phyloP scores from a whole-genome alignment of 2,329 filamentous ascomycete species.

The Rhytidhysteron rufulum region DNA sequence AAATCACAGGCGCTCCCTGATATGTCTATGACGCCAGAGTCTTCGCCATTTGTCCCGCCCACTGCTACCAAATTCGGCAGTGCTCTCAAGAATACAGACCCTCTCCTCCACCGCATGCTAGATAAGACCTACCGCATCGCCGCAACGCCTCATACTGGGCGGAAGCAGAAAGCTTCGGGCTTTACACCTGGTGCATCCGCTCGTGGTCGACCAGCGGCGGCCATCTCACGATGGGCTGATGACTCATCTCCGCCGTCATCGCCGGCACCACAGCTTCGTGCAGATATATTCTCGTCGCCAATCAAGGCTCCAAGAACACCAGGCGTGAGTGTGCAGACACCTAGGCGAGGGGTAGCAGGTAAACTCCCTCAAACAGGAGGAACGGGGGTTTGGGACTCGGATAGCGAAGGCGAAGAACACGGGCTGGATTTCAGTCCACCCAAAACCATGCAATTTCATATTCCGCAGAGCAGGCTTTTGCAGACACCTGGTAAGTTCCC shows the following conservation, averaged over 20 bases:
- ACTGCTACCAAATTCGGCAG: slow-evolving; percentile 27
- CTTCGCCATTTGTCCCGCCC: slow-evolving; percentile 51
- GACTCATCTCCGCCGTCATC: slow-evolving; percentile 49
- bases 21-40: slow-evolving; percentile 40
- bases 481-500: slow-evolving; percentile 69
- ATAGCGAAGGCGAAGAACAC: slow-evolving; percentile 57
- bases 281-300: slow-evolving; percentile 81
- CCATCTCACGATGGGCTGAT: slow-evolving; percentile 24
- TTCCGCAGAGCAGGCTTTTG: slow-evolving; percentile 71
- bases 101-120: slow-evolving; percentile 82
- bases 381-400: slow-evolving; percentile 62
- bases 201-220: slow-evolving; percentile 20
- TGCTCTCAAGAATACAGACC: slow-evolving; percentile 57
- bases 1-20: slow-evolving; percentile 34
- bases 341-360: slow-evolving; percentile 37
- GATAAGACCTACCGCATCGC: slow-evolving; percentile 95
- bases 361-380: slow-evolving; percentile 48
- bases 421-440: slow-evolving; percentile 71
- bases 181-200: slow-evolving; percentile 35
- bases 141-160: slow-evolving; percentile 74
- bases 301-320: slow-evolving; percentile 64
- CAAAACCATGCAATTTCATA: slow-evolving; percentile 84
- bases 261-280: slow-evolving; percentile 75
- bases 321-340: slow-evolving; percentile 79
- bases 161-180: slow-evolving; percentile 40